Evolutionary conservation across 164 flowering plant species (phyloP).

Genomic region (Akebia trifoliata): DNA sequence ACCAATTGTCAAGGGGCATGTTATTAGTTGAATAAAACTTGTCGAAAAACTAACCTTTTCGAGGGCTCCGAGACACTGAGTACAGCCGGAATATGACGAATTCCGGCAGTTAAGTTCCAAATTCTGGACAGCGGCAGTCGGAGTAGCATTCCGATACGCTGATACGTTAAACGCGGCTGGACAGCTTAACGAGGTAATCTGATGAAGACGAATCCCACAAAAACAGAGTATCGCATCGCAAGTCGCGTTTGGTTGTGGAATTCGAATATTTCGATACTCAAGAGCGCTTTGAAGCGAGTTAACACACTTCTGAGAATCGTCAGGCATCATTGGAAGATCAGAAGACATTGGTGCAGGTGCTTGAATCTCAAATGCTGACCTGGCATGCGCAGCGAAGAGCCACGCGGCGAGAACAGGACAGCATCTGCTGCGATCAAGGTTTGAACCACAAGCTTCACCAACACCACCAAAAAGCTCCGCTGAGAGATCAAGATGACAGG

Average conservation of each 20-base stretch:
- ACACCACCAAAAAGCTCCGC: conserved; percentile 97
- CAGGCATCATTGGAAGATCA: conserved; percentile 87
- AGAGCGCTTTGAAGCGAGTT: conserved; percentile 74
- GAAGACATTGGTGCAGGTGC: conserved; percentile 42
- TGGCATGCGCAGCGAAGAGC: conserved; percentile 96
- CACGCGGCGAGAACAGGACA: conserved; percentile 98
- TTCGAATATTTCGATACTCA: conserved; percentile 48
- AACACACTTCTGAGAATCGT: conserved; percentile 95
- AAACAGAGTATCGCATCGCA: conserved; percentile 91
- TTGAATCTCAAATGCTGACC: conserved; percentile 61
- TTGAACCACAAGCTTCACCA: conserved; percentile 60
- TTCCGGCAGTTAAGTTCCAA: conserved; percentile 76
- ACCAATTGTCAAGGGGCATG: no score
- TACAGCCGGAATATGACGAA: conserved; percentile 87
- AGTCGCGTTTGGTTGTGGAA: conserved; percentile 77
- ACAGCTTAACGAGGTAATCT: conserved; percentile 78
- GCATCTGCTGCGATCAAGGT: conserved; percentile 95
- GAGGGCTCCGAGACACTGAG: conserved; percentile 83
- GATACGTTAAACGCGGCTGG: conserved; percentile 84
- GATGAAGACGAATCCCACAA: conserved; percentile 94
- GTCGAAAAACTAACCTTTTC: conserved; percentile 54
- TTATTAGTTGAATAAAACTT: neutral
- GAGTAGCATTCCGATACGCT: conserved; percentile 52
- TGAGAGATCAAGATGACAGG: conserved; percentile 86
- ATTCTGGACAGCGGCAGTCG: conserved; percentile 73